Evolutionary conservation across 331 rosid species (phyloP).

Genomic region (Quercus phellos): DNA sequence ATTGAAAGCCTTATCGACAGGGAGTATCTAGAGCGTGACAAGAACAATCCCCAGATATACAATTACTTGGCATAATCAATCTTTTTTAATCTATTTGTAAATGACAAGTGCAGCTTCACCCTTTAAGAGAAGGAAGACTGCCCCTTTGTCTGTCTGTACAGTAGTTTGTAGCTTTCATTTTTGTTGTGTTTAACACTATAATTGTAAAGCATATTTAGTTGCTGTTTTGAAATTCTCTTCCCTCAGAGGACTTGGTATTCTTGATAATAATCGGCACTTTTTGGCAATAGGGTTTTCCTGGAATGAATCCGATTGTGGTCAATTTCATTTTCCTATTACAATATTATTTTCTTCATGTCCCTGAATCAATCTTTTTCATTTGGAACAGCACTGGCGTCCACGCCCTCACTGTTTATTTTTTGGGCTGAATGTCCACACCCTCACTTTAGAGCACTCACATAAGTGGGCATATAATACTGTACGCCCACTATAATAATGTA

Average conservation of each 20-base stretch:
- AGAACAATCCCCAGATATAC: conserved; percentile 97
- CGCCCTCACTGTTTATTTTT: too few species aligned
- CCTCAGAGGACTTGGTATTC: neutral
- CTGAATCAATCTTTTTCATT: too few species aligned
- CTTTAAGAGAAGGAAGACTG: neutral
- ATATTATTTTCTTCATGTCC: too few species aligned
- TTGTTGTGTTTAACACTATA: conserved; percentile 36
- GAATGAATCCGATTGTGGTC: too few species aligned
- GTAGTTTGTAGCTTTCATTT: conserved; percentile 31
- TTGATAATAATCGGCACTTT: neutral
- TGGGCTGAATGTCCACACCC: too few species aligned
- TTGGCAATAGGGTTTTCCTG: neutral
- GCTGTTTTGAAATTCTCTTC: conserved; percentile 19
- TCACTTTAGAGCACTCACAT: too few species aligned
- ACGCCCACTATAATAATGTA: too few species aligned
- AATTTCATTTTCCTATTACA: too few species aligned
- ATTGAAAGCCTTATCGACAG: conserved; percentile 97
- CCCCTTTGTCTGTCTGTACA: conserved; percentile 31
- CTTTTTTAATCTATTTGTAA: conserved; percentile 23
- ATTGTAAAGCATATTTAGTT: conserved; percentile 51
- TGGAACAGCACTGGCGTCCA: too few species aligned
- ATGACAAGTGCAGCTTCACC: conserved; percentile 34
- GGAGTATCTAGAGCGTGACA: conserved; percentile 98
- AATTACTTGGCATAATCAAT: conserved; percentile 78
- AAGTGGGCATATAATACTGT: too few species aligned